Base-by-base conservation (phyloP, 495 filamentous ascomycete species). In the Letharia lupina region DNA sequence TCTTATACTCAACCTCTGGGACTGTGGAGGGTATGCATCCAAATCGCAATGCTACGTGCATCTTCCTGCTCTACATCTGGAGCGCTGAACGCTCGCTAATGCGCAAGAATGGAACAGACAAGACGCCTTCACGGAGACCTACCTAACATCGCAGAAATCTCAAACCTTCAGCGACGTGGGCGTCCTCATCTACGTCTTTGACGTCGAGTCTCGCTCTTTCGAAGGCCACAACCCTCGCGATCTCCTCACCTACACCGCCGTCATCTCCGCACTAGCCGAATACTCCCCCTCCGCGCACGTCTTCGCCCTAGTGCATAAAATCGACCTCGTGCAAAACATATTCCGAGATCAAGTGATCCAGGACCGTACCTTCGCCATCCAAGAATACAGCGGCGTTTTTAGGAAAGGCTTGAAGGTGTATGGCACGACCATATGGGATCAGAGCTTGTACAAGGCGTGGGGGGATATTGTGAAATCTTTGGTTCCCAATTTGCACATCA, bases 111-210 rank as follows among this genome's bases (percentile, higher is more conserved):
- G 20, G 13, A 37, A 40, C 74, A 95, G 93, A 61, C 94, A 98
- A 84, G 95, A 97, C 74, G 93, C 93, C 33, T 98, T 98, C 76
- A 95, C 96, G 83, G 94, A 97, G 76, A 96, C 93, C 71, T 98
- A 97, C 77, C 90, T 98, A 64, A 87, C 89, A 16, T 89, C 91
- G 63, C 94, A 98, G 77, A 91, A 93, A 50, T 84, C 89, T 65
- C 93, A 97, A 79, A 93, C 98, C 77, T 98, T 98, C 82, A 88
- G 86, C 72, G 91, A 91, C 76, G 94, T 98, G 63, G 94, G 93
- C 28, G 93, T 98, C 67, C 83, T 98, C 15, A 98, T 98, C 79
- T 98, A 97, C 79, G 95, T 98, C 73, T 98, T 98, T 77, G 94
- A 98, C 74, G 93, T 97, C 67, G 94, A 97, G 74, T 95, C 90